Evolutionary conservation across 257 asterid species (phyloP).

Genomic region (Jacaranda mimosifolia): DNA sequence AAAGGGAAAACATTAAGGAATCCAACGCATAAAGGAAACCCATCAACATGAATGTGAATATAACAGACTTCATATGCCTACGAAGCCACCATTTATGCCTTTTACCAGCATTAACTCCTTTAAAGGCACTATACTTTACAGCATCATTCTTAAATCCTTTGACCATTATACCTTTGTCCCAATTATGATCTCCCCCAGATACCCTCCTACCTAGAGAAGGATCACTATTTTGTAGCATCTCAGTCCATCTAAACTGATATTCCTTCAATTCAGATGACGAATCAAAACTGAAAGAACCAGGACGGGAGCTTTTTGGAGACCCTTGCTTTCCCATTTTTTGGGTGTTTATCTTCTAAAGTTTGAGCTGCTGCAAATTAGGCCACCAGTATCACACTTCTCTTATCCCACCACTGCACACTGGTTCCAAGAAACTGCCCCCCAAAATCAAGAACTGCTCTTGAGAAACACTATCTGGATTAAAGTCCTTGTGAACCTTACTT

Average conservation of each 20-base stretch:
- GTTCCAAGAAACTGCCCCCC: neutral
- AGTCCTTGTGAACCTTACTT: no score
- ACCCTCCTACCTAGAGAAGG: slow-evolving; percentile 64
- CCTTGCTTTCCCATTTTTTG: slow-evolving; percentile 61
- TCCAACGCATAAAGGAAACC: slow-evolving; percentile 66
- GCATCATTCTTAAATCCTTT: slow-evolving; percentile 57
- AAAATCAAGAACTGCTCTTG: slow-evolving; percentile 23
- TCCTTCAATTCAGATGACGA: slow-evolving; percentile 51
- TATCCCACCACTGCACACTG: neutral
- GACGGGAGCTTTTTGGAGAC: slow-evolving; percentile 48
- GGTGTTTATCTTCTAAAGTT: neutral
- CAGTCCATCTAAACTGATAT: slow-evolving; percentile 47
- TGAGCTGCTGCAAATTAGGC: neutral
- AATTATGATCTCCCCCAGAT: slow-evolving; percentile 50
- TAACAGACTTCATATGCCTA: slow-evolving; percentile 59
- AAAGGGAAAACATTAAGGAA: slow-evolving; percentile 62
- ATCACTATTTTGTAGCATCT: slow-evolving; percentile 47
- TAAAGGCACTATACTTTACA: slow-evolving; percentile 49
- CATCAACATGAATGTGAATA: slow-evolving; percentile 59
- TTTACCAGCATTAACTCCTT: slow-evolving; percentile 59
- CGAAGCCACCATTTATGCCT: slow-evolving; percentile 58
- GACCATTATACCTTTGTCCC: slow-evolving; percentile 51
- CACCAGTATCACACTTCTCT: no score
- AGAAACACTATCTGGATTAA: neutral
- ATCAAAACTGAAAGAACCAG: slow-evolving; percentile 42